Base-by-base conservation (phyloP, 805 yeast species). In the Kazachstania africana region DNA sequence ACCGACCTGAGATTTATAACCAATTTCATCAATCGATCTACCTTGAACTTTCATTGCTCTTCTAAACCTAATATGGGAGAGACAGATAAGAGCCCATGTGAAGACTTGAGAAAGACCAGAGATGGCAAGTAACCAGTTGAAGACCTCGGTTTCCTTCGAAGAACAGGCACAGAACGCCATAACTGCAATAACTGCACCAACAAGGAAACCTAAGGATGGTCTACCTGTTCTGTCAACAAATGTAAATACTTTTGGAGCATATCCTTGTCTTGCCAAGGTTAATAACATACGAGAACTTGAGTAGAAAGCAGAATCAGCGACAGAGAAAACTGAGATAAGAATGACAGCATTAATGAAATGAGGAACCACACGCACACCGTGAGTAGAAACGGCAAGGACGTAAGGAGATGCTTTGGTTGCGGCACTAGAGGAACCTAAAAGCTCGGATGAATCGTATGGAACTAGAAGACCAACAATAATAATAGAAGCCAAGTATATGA, bases 281-380 rank as follows among this genome's bases (percentile, higher is more conserved):
- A 75, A 72, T 33, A 78, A 50, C n/a, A 82, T 66, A 64, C 87
- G 70, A 27, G 85, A 75, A 43, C 77, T 66, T 16, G 77, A 80
- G 50, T 67, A 78, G 28, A 76, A 75, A 3, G 85, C 75, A 16
- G 85, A 73, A 60, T 78, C 78, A 48, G 83, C 85, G 33, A 78
- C 85, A 6, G 85, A 78, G 32, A 77, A 51, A 18, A 78, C 84
- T 1, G 85, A 76, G 32, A 78, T 50, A 55, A 78, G 59, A 43
- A 78, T 77, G 29, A 78, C 83, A 13, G 73, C 81, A 50, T 78
- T 78, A 62, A 78, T 75, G 41, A 78, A 73, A 29, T 76, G 71
- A 30, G 85, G 85, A 29, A 77, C 66, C 26, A 73, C 81, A 29
- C 62, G 58, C 42, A 78, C 72, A 44, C 79, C 78, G 24, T 70